These are phyloP conservation scores for Penicillium palitans DNA, from an alignment of 2,329 filamentous ascomycete species.

Conservation along the genomic window DNA sequence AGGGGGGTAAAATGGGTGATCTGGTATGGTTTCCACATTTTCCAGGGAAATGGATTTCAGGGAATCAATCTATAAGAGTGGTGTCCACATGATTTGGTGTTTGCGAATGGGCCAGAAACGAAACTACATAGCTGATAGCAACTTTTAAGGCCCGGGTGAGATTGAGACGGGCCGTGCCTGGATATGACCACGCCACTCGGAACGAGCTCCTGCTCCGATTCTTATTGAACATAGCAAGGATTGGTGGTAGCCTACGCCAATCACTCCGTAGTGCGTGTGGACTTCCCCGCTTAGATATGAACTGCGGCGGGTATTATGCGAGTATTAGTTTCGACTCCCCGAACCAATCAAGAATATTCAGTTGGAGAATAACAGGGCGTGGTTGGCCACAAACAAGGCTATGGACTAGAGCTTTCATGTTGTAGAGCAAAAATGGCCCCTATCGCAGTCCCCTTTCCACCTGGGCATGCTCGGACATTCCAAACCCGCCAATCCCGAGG, in stretches of 20 bases:
- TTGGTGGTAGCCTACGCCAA: not conserved
- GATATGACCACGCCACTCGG: not conserved
- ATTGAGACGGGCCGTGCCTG: not conserved
- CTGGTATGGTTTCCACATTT: not conserved
- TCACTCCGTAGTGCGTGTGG: not conserved
- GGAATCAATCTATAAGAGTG: not conserved
- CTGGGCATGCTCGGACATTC: not conserved
- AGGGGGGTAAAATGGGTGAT: not conserved
- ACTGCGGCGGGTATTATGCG: not conserved
- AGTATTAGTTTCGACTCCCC: not conserved
- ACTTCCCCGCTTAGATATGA: not conserved
- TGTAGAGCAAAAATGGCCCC: not conserved
- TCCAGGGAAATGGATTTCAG: not conserved
- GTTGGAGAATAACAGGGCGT: not conserved
- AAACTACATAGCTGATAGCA: not conserved
- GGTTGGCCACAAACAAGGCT: not conserved
- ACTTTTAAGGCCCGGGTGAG: not conserved
- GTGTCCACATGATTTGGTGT: not conserved
- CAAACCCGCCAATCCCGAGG: not conserved
- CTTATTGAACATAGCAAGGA: not conserved
- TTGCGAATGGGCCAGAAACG: not conserved
- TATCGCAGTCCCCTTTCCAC: not conserved
- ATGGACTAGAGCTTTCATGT: not conserved
- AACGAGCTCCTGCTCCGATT: not conserved
- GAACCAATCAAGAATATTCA: not conserved